phyloP scores from a whole-genome alignment of 2,329 filamentous ascomycete genomes.

The Sporothrix brasiliensis region DNA sequence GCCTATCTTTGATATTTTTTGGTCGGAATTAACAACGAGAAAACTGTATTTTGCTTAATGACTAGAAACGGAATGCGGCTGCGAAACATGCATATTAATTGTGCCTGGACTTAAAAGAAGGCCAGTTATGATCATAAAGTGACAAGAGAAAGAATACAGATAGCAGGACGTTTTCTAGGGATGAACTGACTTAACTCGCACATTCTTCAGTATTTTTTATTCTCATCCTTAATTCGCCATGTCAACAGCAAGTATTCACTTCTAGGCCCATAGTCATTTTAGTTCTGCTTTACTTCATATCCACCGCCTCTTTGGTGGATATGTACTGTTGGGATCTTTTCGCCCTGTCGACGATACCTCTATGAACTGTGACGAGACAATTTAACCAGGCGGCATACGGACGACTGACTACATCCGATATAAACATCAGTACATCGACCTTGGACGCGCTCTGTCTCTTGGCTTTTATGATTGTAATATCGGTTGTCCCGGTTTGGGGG shows the following conservation, averaged over 20 bases:
- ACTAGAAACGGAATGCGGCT: not conserved
- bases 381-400: no score
- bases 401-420: not conserved
- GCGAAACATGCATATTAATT: not conserved
- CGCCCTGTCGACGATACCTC: not conserved
- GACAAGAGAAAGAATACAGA: no score
- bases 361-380: no score
- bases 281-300: no score
- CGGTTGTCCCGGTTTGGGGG: slow-evolving; percentile 19
- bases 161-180: not conserved
- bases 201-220: not conserved
- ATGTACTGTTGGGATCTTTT: no score
- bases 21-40: no score
- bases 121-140: no score
- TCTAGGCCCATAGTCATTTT: no score
- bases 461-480: not conserved
- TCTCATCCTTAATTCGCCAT: no score
- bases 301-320: no score
- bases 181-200: not conserved
- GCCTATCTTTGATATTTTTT: not conserved
- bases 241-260: no score
- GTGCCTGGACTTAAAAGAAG: no score
- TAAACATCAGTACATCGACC: not conserved
- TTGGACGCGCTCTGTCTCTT: not conserved
- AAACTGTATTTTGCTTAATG: not conserved